Evolutionary conservation across 345 rosid genomes (phyloP).

Genomic region (Brassica cretica): DNA sequence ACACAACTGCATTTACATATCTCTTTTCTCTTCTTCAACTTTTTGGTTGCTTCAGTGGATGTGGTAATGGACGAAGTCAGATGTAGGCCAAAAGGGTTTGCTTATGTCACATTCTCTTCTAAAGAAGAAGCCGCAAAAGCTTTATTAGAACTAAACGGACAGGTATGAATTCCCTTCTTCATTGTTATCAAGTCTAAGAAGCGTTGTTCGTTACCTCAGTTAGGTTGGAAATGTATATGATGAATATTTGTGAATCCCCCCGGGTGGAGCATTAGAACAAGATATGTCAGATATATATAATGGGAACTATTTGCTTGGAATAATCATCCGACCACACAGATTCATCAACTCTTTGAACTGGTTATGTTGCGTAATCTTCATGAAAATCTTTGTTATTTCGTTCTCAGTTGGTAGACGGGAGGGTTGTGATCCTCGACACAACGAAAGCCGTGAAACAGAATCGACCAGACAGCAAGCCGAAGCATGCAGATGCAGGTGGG

Average conservation of each 20-base stretch:
- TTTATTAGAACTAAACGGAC: conserved; percentile 55
- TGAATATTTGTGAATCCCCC: conserved; percentile 2
- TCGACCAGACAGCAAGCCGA: conserved; percentile 21
- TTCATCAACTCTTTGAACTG: not conserved
- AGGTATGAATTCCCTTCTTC: conserved; percentile 37
- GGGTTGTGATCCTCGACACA: conserved; percentile 50
- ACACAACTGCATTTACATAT: not conserved
- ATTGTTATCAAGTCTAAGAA: conserved; percentile 2
- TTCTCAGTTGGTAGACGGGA: conserved; percentile 64
- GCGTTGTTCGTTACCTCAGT: not conserved
- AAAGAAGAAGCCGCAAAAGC: conserved; percentile 54
- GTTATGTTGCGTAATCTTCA: not conserved
- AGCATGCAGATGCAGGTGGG: conserved; percentile 23
- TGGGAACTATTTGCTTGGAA: not conserved
- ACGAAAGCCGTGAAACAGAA: conserved; percentile 13
- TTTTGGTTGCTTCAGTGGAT: conserved; percentile 42
- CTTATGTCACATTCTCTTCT: conserved; percentile 54
- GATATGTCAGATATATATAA: not conserved
- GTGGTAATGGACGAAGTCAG: conserved; percentile 44
- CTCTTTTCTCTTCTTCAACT: not conserved
- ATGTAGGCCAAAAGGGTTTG: conserved; percentile 58
- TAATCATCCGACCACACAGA: conserved; percentile 2
- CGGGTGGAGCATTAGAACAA: not conserved
- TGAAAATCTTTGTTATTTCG: not conserved
- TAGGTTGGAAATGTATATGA: not conserved